Base-by-base conservation (phyloP, 106 monocot genomes). In the Dendrobium nobile region DNA sequence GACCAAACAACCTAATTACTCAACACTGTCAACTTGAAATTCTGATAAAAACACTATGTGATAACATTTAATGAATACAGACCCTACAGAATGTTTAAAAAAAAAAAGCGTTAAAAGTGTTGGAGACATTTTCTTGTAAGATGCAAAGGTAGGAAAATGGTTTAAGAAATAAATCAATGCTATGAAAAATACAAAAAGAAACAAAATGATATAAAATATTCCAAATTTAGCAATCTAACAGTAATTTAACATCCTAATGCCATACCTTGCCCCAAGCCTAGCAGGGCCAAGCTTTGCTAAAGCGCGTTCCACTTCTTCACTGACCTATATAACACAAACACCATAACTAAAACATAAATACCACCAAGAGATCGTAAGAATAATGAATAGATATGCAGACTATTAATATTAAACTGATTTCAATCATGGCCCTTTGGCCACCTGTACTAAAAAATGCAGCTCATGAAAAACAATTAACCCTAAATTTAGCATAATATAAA, bases 221-320 rank as follows among this genome's bases (percentile, higher is more conserved):
- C 33, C 40, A 73, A 73, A 41, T 16, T 37, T 70, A 70, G 8
- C 31, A 70, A 70, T 11, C 41, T 74, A 42, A 44, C 22, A 37
- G 5, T 44, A 65, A 26, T 72, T 37, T 28, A 37, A 37, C 74
- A 76, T 77, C 45, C 78, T 17, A 37, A 41, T 81, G 27, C 28
- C 61, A 40, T 73, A 96, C 96, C 96, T 93, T 85, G 83, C 87
- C 56, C 82, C 90, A 79, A 88, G 44, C 73, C 85, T 91, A 33
- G 93, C 74, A 80, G 93, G 90, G 41, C 87, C 85, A 55, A 93
- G 61, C 80, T 90, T 93, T 43, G 91, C 96, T 80, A 96, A 87
- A 82, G 93, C 96, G 73, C 96, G 93, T 73, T 96, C 93, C 80
- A 96, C 96, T 87, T 96, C 96, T 89, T 96, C 96, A 87, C 96